Evolutionary conservation across 345 rosid genomes (phyloP), one percentile per base, ranked within the genome.

Genomic region (Microthlaspi erraticum): DNA sequence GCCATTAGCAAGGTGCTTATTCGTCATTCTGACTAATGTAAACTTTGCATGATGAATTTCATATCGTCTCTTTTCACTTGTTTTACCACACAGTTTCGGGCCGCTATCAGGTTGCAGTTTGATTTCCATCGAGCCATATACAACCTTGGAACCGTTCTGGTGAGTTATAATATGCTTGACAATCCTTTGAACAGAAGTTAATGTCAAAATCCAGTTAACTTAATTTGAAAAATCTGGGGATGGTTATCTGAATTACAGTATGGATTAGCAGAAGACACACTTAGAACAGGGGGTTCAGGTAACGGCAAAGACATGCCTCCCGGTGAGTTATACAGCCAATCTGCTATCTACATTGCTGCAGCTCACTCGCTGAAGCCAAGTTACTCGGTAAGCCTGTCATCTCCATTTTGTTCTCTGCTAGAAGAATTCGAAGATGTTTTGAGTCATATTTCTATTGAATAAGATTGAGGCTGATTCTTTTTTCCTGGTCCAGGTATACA

Each of bases 121-220:
- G 97, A 91, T 80, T 94, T 94, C 77, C 99, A 91, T 76, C 79
- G 99, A 82, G 99, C 93, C 74, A 94, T 94, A 50, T 89, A 91
- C 90, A 91, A 94, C 82, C 97, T 91, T 17, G 99, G 99, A 81
- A 94, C 99, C 71, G 99, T 94, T 69, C 78, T 94, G 91, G 98
- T 89, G 19, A 81, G 89, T 81, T 74, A 45, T n/a, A n/a, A n/a
- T n/a, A n/a, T 59, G 31, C 37, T 75, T 78, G 45, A 59, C 73
- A 33, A 9, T 53, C 60, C 17, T 42, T 58, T 45, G 23, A 36
- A 36, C 17, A 49, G 31, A 31, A 23, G 1, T 42, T 20, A 23
- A 20, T 56, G 42, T 50, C 7, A 50, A 20, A 20, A 5, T 31
- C 65, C 67, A 36, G 5, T 34, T 34, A 31, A 23, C n/a, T n/a